Evolutionary conservation across 2,329 filamentous ascomycete genomes (phyloP), one percentile per base, ranked within the genome.

Genomic region (Hirsutella minnesotensis): DNA sequence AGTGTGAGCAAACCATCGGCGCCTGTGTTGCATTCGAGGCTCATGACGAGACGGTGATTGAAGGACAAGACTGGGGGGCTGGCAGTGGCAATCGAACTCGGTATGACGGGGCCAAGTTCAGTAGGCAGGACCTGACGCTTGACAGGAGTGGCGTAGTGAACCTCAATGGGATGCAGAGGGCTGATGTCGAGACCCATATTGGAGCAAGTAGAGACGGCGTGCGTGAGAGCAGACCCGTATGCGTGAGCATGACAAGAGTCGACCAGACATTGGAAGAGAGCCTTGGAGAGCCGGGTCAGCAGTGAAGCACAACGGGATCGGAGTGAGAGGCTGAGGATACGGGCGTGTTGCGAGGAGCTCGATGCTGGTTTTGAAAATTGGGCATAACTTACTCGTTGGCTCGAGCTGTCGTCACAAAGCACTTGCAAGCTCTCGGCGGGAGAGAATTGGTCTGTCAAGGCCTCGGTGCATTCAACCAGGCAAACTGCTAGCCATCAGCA

Each of bases 1-100:
- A 59, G 38, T 7, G 57, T 62, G 3, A 63, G 47, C 19, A 60
- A 47, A 15, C 58, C 60, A 38, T 61, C 53, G n/a, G 52, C 42
- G 2, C 59, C 59, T 41, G 57, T 51, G 24, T 52, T 51, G 39
- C 56, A 62, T 5, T 53, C 50, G 12, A 60, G 39, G 27, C 47
- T 47, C 40, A 59, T 41, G 4, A 52, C 49, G n/a, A 60, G 44
- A 1, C 47, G 48, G 9, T 46, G 47, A 18, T 52, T 48, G 40
- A 56, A 47, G 3, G 46, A 36, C 18, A 54, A 46, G 3, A 41
- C 30, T 13, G 46, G 39, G 10, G 46, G 29, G 13, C 10, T 15
- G 21, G 19, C 12, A 15, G 29, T 7, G 7, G 30, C 16, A 29
- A 39, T 29, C 10, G 39, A 21, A 16, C 36, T 33, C 9, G 46